A percentile compares a stretch with the other conserved stretches of the same genome.
Evolutionary conservation across 345 rosid species (phyloP).

Genomic region (Eutrema heterophyllum): DNA sequence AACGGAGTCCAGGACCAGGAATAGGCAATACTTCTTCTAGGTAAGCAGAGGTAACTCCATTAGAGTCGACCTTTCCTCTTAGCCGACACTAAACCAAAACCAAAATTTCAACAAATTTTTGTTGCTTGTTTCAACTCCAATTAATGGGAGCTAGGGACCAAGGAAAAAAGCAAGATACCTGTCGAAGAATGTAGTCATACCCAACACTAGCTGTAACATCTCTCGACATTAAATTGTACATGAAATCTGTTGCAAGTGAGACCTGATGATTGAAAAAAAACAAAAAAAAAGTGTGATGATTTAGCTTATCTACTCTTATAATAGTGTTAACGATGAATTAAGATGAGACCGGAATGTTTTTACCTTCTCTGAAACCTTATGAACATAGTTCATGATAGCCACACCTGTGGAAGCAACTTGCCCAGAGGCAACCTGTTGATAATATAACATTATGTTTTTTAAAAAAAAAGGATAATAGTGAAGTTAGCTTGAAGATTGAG

Average conservation of each 20-base stretch:
- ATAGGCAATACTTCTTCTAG: constrained; percentile 67
- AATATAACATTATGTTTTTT: too few species aligned
- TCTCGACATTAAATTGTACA: constrained; percentile 68
- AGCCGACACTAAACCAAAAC: constrained; percentile 46
- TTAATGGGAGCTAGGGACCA: background rate
- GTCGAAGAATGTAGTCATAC: constrained; percentile 81
- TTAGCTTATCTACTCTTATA: background rate
- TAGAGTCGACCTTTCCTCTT: constrained; percentile 87
- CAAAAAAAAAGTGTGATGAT: background rate
- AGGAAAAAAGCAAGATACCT: constrained; percentile 34
- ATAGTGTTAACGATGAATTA: background rate
- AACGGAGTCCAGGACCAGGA: constrained; percentile 44
- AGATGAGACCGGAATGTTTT: background rate
- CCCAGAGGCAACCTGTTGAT: constrained; percentile 60
- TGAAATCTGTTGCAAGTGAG: constrained; percentile 71
- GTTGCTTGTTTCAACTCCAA: background rate
- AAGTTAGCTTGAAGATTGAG: too few species aligned
- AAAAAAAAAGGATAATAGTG: too few species aligned
- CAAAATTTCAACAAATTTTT: background rate
- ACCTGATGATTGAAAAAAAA: constrained; percentile 46
- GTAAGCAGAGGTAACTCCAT: constrained; percentile 59
- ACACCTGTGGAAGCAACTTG: constrained; percentile 85
- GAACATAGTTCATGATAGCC: constrained; percentile 82
- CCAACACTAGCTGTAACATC: constrained; percentile 87
- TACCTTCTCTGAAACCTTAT: constrained; percentile 87